Conservation (phyloP, 192 early-diverging fungal genomes). For the Pilaira anomala region DNA sequence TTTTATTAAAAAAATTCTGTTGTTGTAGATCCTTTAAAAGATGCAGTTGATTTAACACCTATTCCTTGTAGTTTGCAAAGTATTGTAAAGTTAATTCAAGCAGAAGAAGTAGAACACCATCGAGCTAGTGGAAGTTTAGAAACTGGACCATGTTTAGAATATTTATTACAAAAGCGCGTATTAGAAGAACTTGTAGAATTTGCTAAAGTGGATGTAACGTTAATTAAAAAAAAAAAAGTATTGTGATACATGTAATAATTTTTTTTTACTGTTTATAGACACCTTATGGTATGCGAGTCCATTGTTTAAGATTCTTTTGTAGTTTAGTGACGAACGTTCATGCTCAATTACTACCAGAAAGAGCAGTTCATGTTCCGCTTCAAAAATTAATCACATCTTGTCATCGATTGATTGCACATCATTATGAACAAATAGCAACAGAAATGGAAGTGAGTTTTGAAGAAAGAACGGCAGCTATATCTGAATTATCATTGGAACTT, state of each 20-base stretch:
- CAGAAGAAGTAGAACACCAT: constrained; percentile 36
- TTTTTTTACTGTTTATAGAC: constrained; percentile 27
- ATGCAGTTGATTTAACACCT: constrained; percentile 37
- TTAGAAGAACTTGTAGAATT: constrained; percentile 37
- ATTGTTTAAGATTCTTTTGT: constrained; percentile 37
- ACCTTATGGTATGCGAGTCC: constrained; percentile 40
- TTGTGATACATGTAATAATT: too few species aligned
- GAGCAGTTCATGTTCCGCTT: constrained; percentile 39
- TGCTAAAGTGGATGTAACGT: constrained; percentile 40
- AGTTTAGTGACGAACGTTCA: constrained; percentile 38
- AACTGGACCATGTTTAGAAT: constrained; percentile 37
- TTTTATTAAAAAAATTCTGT: neutral
- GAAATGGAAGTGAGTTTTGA: constrained; percentile 27
- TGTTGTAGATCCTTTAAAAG: constrained; percentile 33
- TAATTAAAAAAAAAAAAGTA: too few species aligned
- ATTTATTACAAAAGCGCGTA: constrained; percentile 32
- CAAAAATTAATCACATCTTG: constrained; percentile 37
- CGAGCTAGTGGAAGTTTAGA: constrained; percentile 30
- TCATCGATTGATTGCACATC: constrained; percentile 34
- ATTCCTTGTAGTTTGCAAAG: constrained; percentile 32
- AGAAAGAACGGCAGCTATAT: constrained; percentile 32
- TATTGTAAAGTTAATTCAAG: constrained; percentile 36
- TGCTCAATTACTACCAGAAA: constrained; percentile 38
- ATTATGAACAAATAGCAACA: constrained; percentile 33
- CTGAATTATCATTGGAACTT: constrained; percentile 38